Base-by-base conservation (phyloP, 2,329 filamentous ascomycete species). In the Hypomyces rosellus region DNA sequence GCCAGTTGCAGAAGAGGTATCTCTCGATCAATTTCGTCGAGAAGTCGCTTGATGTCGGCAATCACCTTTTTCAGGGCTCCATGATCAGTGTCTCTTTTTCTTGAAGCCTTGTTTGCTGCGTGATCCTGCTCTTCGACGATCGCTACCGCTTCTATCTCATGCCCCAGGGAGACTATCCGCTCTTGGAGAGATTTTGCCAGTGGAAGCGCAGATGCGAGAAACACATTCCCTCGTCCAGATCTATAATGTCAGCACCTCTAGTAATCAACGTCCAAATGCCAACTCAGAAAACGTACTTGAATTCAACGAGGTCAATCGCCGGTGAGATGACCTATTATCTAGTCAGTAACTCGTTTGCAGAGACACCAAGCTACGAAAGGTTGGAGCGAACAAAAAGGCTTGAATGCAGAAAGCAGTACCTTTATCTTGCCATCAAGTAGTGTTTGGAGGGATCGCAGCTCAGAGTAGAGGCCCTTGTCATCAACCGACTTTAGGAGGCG, bases 1-100 rank as follows among this genome's bases (percentile, higher is more conserved):
- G 93, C 93, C 25, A 99, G 76, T 60, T 93, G 96, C 64, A 99
- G 86, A 3, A 96, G 74, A 0, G 92, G 92, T 11, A 97, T 89
- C 12, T 92, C 88, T 66, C 93, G 86, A 65, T 97, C 92, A 54
- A 99, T 95, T 8, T 86, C 82, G 11, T 74, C 71, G 2, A 97
- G 76, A 3, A 99, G 71, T 12, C 72, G 75, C 62, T 84, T 88
- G 61, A 96, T 92, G 42, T 91, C 87, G 11, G 71, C 64, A 47
- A 92, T 81, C 55, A 97, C 87, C 37, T 73, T 69, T 47, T 80
- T 76, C 18, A 96, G 73, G 61, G 92, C 84, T 2, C 73, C 67
- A 50, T 85, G 78, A 53, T 80, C 55, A 13, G 41, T 22, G 16
- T 4, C 20, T 15, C 15, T 25, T 34, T 50, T 54, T n/a, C 39